A percentile compares a stretch with the other conserved stretches of the same genome.
Conservation (phyloP, 495 filamentous ascomycete species). For the Glutinoglossum americanum region DNA sequence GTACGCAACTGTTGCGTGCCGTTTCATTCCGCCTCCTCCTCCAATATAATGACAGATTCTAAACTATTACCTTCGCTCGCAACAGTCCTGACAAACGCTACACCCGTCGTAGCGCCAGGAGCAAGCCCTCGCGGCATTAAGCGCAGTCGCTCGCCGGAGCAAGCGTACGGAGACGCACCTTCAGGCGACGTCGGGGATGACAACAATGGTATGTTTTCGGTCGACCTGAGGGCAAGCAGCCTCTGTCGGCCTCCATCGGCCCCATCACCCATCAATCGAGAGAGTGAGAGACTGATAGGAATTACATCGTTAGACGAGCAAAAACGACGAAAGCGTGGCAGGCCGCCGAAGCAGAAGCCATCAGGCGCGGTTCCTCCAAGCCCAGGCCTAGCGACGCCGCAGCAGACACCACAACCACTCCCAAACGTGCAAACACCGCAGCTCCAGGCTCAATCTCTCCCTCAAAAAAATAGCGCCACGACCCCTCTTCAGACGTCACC, state of each 20-base stretch:
- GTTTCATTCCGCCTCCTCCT: background rate
- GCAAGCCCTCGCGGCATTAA: slow-evolving; percentile 59
- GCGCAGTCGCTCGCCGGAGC: slow-evolving; percentile 80
- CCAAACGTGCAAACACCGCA: slow-evolving; percentile 54
- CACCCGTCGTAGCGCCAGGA: slow-evolving; percentile 26
- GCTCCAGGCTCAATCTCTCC: slow-evolving; percentile 44
- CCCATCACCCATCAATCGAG: background rate
- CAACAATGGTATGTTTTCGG: slow-evolving; percentile 67
- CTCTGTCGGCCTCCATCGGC: background rate
- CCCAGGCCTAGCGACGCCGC: slow-evolving; percentile 22
- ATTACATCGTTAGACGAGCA: slow-evolving; percentile 31
- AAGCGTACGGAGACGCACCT: slow-evolving; percentile 35
- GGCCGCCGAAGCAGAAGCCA: slow-evolving; percentile 55
- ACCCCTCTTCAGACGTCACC: slow-evolving; percentile 55
- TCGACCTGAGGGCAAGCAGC: slow-evolving; percentile 9
- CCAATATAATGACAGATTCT: slow-evolving; percentile 2
- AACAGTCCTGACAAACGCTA: slow-evolving; percentile 22
- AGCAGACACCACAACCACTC: slow-evolving; percentile 21
- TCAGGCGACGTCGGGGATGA: slow-evolving; percentile 52
- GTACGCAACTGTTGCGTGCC: background rate
- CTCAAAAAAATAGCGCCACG: slow-evolving; percentile 24
- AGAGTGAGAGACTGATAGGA: background rate
- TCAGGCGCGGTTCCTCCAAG: slow-evolving; percentile 25
- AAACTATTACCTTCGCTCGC: slow-evolving; percentile 19
- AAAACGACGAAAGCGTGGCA: slow-evolving; percentile 65